A percentile compares a stretch with the other conserved stretches of the same genome.
phyloP scores from a whole-genome alignment of 495 filamentous ascomycete species.

The Penicillium angulare region DNA sequence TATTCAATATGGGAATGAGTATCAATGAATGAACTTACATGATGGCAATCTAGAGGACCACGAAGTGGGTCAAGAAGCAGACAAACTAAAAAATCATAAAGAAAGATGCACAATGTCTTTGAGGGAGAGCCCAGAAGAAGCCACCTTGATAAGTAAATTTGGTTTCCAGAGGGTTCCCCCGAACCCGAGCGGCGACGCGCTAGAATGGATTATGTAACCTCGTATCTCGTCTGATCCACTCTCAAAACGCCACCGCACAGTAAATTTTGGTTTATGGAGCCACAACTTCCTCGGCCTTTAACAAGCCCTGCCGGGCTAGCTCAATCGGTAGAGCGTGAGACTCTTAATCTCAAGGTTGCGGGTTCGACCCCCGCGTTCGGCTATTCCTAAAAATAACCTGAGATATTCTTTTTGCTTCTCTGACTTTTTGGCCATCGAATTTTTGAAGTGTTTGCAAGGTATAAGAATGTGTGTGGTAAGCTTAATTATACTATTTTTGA shows the following conservation, averaged over 20 bases:
- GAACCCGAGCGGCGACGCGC: slow-evolving; percentile 19
- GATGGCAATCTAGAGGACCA: slow-evolving; percentile 37
- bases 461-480: neutral
- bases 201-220: slow-evolving; percentile 17
- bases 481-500: too few species aligned
- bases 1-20: slow-evolving; percentile 1
- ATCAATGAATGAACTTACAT: slow-evolving; percentile 29
- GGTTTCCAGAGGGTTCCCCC: slow-evolving; percentile 36
- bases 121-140: slow-evolving; percentile 33
- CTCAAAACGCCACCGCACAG: neutral
- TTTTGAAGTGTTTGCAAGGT: too few species aligned
- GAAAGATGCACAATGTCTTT: slow-evolving; percentile 6
- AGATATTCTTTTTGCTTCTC: slow-evolving; percentile 24
- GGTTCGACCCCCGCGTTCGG: slow-evolving; percentile 59
- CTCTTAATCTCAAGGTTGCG: slow-evolving; percentile 62
- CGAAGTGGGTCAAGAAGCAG: slow-evolving; percentile 29
- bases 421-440: neutral
- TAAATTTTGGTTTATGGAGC: neutral
- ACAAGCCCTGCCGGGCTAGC: slow-evolving; percentile 46
- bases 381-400: slow-evolving; percentile 32
- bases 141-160: slow-evolving; percentile 38
- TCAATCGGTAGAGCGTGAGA: slow-evolving; percentile 61
- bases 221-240: neutral
- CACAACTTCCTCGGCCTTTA: neutral
- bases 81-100: slow-evolving; percentile 33